A percentile compares a stretch with the other conserved stretches of the same genome.
These are phyloP conservation scores for Pseudopyricularia cyperi DNA, from an alignment of 2,329 filamentous ascomycete species.

Conservation along the genomic window DNA sequence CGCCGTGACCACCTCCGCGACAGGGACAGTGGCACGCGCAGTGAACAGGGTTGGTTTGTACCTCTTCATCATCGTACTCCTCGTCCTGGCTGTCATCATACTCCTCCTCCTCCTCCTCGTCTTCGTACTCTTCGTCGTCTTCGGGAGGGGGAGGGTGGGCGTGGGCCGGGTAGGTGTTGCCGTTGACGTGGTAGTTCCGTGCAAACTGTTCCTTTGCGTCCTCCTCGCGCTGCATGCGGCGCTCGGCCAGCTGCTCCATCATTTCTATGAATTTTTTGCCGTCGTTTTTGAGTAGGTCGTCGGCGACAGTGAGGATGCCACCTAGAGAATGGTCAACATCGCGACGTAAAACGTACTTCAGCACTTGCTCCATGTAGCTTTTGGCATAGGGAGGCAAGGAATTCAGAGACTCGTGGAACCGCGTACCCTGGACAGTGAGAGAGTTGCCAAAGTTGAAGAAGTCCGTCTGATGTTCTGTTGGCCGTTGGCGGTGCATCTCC, in stretches of 20 bases:
- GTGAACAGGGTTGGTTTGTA: constrained; percentile 17
- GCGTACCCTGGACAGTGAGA: constrained; percentile 75
- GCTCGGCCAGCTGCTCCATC: constrained; percentile 98
- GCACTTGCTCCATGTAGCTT: constrained; percentile 4
- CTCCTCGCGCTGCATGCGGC: constrained; percentile 92
- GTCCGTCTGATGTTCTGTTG: constrained; percentile 39
- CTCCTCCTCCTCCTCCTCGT: constrained; percentile 44
- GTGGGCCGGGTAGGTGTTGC: constrained; percentile 45
- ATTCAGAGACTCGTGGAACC: constrained; percentile 4
- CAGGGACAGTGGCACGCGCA: constrained; percentile 1
- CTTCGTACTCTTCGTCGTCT: constrained; percentile 30
- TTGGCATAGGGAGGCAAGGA: constrained; percentile 20
- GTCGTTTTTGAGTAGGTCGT: constrained; percentile 97
- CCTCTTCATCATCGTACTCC: constrained; percentile 71
- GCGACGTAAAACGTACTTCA: constrained; percentile 14
- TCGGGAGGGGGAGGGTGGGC: constrained; percentile 58
- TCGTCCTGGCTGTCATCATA: constrained; percentile 47
- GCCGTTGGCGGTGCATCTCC: constrained; percentile 48
- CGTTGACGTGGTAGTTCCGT: constrained; percentile 45
- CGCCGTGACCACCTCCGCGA: background rate
- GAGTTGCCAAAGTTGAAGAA: constrained; percentile 98
- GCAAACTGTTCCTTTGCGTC: constrained; percentile 61
- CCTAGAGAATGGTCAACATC: constrained; percentile 38
- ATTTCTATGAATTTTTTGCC: constrained; percentile 99
- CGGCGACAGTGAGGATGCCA: constrained; percentile 95